Percentiles rank a stretch among this genome's conserved stretches.
These are phyloP conservation scores for Salix caprea DNA, from an alignment of 345 rosid genomes.

Conservation along the genomic window DNA sequence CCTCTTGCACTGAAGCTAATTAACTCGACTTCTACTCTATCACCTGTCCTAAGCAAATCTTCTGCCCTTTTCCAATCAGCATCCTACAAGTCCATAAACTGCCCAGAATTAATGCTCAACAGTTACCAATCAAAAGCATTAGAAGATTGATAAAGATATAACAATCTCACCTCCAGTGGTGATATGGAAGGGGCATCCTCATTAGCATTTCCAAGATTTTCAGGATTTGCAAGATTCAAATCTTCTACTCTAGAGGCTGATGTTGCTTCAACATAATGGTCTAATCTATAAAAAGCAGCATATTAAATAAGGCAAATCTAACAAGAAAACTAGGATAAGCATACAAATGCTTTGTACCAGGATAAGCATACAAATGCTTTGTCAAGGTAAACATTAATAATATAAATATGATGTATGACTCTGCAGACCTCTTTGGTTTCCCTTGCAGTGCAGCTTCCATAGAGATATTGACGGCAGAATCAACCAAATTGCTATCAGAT, in stretches of 20 bases:
- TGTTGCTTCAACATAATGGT: constrained; percentile 36
- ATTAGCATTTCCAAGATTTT: constrained; percentile 25
- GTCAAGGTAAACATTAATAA: constrained; percentile 2
- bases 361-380: not conserved
- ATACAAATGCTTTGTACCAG: not conserved
- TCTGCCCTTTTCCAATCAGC: constrained; percentile 76
- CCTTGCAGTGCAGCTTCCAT: constrained; percentile 46
- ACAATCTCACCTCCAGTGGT: constrained; percentile 49
- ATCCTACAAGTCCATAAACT: constrained; percentile 44
- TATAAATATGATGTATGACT: constrained; percentile 10
- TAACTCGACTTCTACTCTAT: constrained; percentile 66
- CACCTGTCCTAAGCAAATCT: constrained; percentile 49
- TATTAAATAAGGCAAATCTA: constrained; percentile 13
- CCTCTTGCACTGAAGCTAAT: constrained; percentile 79
- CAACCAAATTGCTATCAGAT: constrained; percentile 18
- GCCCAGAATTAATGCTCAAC: constrained; percentile 13
- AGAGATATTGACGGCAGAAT: constrained; percentile 25
- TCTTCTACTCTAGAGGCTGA: constrained; percentile 27
- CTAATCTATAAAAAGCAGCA: constrained; percentile 53
- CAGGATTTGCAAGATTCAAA: constrained; percentile 17
- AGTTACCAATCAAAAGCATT: constrained; percentile 4
- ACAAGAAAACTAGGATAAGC: not conserved
- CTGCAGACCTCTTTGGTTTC: constrained; percentile 64
- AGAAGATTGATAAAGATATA: not conserved
- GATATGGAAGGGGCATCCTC: constrained; percentile 42